These are phyloP conservation scores for Boletus rufocinnamomeus DNA, from an alignment of 768 basidiomycete genomes.

Conservation along the genomic window DNA sequence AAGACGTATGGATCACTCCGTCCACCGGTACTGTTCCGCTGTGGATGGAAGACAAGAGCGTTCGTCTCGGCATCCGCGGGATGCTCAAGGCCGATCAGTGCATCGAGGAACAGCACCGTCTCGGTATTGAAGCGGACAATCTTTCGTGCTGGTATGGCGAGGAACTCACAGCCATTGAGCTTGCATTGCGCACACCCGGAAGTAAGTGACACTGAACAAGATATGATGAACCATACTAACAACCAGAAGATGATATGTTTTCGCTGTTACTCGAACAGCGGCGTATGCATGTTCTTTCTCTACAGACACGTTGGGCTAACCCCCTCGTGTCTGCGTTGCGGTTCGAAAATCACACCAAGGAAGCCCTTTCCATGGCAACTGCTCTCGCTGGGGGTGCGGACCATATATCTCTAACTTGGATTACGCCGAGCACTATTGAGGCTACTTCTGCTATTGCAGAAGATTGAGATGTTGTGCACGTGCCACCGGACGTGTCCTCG, in stretches of 20 bases:
- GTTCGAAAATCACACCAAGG: not conserved
- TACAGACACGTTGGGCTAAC: not conserved
- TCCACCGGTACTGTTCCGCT: fast-evolving
- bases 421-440: not conserved
- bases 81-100: slow-evolving; percentile 2
- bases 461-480: not conserved
- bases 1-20: not conserved
- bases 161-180: not conserved
- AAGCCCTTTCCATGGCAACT: not conserved
- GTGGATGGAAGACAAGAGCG: not conserved
- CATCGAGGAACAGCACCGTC: not conserved
- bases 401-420: not conserved
- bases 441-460: not conserved
- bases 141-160: not conserved
- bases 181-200: not conserved
- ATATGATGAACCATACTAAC: not conserved
- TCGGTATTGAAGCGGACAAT: not conserved
- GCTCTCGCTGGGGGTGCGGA: not conserved
- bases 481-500: not conserved
- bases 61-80: not conserved
- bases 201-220: slow-evolving; percentile 5
- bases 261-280: not conserved
- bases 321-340: not conserved
- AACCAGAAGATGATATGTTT: not conserved
- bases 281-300: not conserved